Percentiles rank a stretch among this genome's conserved stretches.
Evolutionary conservation across 2,329 filamentous ascomycete genomes (phyloP).

Genomic region (Escovopsis weberi): DNA sequence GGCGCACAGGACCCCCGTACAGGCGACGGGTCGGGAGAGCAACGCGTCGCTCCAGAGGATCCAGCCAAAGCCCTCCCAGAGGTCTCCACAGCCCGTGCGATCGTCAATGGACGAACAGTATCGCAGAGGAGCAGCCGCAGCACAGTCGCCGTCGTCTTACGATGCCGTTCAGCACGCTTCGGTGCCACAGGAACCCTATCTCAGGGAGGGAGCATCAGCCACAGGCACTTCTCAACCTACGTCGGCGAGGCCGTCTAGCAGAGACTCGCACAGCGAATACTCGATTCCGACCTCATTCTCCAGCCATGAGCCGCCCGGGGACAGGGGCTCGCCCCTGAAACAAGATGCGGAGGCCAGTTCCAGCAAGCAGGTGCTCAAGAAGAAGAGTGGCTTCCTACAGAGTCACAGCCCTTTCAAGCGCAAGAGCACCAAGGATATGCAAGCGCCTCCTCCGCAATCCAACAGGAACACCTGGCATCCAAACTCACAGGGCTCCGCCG

Average conservation of each 20-base stretch:
- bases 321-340: constrained; percentile 62
- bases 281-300: constrained; percentile 82
- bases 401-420: constrained; percentile 84
- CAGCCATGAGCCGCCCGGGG: constrained; percentile 65
- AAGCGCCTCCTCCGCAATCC: constrained; percentile 18
- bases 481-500: constrained; percentile 13
- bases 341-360: constrained; percentile 32
- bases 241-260: constrained; percentile 62
- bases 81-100: constrained; percentile 7
- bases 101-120: constrained; percentile 9
- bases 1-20: constrained; percentile 37
- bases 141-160: constrained; percentile 17
- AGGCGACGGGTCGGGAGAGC: constrained; percentile 33
- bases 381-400: constrained; percentile 80
- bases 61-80: constrained; percentile 2
- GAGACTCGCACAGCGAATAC: constrained; percentile 81
- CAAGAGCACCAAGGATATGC: constrained; percentile 68
- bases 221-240: constrained; percentile 49
- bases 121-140: constrained; percentile 5
- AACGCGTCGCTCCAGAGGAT: constrained; percentile 37
- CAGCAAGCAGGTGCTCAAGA: constrained; percentile 49
- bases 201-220: constrained; percentile 94
- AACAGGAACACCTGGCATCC: constrained; percentile 48
- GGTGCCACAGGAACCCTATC: constrained; percentile 86
- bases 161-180: constrained; percentile 43